Percentiles rank a stretch among this genome's conserved stretches.
Conservation (phyloP, 2,329 filamentous ascomycete species). For the Neopestalotiopsis rosae region DNA sequence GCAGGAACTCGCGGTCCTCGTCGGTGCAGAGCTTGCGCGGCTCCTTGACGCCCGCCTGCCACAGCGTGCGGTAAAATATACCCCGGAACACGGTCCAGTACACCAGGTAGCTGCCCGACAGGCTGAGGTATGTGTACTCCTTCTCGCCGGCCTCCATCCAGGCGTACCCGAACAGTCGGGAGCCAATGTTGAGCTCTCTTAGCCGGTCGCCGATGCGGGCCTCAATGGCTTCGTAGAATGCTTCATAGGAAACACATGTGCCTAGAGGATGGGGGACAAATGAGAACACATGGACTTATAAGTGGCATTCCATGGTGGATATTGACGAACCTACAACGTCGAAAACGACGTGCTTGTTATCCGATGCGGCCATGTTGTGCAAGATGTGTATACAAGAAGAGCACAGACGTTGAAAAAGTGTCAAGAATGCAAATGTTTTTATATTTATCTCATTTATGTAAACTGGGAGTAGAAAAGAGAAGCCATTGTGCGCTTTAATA, state of each 20-base stretch:
- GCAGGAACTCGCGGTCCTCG: conserved; percentile 45
- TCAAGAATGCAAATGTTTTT: neutral
- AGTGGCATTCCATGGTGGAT: too few relatives aligned
- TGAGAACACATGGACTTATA: neutral
- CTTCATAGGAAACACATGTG: conserved; percentile 52
- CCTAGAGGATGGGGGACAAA: conserved; percentile 23
- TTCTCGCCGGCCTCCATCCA: conserved; percentile 54
- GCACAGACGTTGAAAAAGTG: neutral
- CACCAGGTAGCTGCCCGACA: conserved; percentile 47
- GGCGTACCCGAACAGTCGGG: conserved; percentile 48
- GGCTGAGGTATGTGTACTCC: conserved; percentile 55
- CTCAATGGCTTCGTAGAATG: conserved; percentile 47
- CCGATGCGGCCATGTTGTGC: neutral
- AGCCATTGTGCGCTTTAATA: neutral
- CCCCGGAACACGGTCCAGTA: conserved; percentile 48
- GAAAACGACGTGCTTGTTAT: conserved; percentile 51
- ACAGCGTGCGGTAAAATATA: conserved; percentile 55
- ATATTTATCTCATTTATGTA: too few relatives aligned
- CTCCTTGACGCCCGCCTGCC: conserved; percentile 47
- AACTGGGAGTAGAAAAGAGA: neutral
- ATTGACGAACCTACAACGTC: conserved; percentile 51
- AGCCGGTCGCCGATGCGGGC: conserved; percentile 47
- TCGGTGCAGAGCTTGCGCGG: conserved; percentile 48
- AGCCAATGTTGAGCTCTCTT: conserved; percentile 40
- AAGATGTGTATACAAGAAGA: neutral